These are phyloP conservation scores for Phytophthora idaei DNA, from an alignment of 352 stramenopile species.

Conservation along the genomic window DNA sequence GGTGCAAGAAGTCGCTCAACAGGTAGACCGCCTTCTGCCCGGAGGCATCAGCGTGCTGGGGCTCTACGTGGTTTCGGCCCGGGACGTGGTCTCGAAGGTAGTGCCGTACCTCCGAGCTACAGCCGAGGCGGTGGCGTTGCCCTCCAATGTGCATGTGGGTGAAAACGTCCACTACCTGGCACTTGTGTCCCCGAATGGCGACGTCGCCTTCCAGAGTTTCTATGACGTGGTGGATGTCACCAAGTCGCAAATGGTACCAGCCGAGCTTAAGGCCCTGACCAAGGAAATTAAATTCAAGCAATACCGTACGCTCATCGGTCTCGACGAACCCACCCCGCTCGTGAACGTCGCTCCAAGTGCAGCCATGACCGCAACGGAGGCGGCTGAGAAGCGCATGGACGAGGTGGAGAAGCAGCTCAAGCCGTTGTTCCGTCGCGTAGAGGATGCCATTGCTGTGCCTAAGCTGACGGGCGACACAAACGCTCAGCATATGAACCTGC, in stretches of 20 bases:
- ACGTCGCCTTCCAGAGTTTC: constrained; percentile 28
- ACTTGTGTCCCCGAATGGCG: constrained; percentile 36
- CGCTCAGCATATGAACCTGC: constrained; percentile 49
- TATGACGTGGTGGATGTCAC: constrained; percentile 47
- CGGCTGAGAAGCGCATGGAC: constrained; percentile 46
- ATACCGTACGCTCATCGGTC: constrained; percentile 48
- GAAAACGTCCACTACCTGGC: constrained; percentile 51
- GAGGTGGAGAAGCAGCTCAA: constrained; percentile 57
- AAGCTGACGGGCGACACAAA: constrained; percentile 26
- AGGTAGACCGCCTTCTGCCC: constrained; percentile 71
- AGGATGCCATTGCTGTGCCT: constrained; percentile 40
- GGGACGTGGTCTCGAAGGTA: constrained; percentile 39
- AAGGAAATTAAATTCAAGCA: constrained; percentile 34
- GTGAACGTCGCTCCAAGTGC: constrained; percentile 21
- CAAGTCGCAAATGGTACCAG: constrained; percentile 36
- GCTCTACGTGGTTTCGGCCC: constrained; percentile 59
- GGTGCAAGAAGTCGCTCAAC: constrained; percentile 66
- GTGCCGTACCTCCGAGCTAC: constrained; percentile 62
- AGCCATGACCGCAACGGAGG: constrained; percentile 20
- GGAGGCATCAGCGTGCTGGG: constrained; percentile 60
- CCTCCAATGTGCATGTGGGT: constrained; percentile 17
- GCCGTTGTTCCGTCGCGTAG: constrained; percentile 50
- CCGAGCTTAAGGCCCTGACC: constrained; percentile 31
- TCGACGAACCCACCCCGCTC: constrained; percentile 55
- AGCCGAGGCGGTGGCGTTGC: constrained; percentile 36